Percentiles rank a stretch among this genome's conserved stretches.
phyloP scores from a whole-genome alignment of 1,139 yeast species.

The Zygoascus sp. region DNA sequence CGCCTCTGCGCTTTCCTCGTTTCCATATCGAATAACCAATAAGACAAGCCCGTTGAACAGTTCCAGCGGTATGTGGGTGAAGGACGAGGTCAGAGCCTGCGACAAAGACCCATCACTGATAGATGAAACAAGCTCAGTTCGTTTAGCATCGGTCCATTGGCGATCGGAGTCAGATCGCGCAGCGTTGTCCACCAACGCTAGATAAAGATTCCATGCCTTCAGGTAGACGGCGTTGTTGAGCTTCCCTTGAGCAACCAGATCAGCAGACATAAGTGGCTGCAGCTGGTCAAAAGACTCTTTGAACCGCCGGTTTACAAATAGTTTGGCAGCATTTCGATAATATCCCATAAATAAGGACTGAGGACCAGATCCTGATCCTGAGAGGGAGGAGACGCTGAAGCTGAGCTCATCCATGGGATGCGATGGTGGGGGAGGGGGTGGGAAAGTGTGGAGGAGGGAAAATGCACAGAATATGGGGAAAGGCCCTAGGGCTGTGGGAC shows the following conservation, averaged over 20 bases:
- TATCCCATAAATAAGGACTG: constrained; percentile 1
- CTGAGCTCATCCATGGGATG: constrained; percentile 11
- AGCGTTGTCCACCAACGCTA: constrained; percentile 24
- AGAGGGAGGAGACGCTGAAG: constrained; percentile 9
- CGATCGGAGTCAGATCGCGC: constrained; percentile 9
- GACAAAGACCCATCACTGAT: constrained; percentile 18
- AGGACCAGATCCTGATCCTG: constrained; percentile 8
- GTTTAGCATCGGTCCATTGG: constrained; percentile 19
- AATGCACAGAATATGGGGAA: constrained; percentile 3
- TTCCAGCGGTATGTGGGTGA: constrained; percentile 18
- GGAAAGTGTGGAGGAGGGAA: not conserved
- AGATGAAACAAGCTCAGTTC: constrained; percentile 16
- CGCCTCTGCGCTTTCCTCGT: constrained; percentile 13
- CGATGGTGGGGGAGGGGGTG: not conserved
- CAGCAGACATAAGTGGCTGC: constrained; percentile 19
- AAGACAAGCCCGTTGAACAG: constrained; percentile 18
- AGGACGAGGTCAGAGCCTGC: constrained; percentile 18
- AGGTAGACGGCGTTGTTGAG: constrained; percentile 21
- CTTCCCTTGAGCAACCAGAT: constrained; percentile 12
- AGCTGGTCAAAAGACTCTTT: constrained; percentile 21
- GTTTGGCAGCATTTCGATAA: constrained; percentile 26
- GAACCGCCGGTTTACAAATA: constrained; percentile 26
- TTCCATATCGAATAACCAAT: constrained; percentile 19
- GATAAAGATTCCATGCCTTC: constrained; percentile 26
- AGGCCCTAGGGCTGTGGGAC: not conserved